Evolutionary conservation across 2,329 filamentous ascomycete genomes (phyloP), one percentile per base, ranked within the genome.

Genomic region (Diaporthe humulicola): DNA sequence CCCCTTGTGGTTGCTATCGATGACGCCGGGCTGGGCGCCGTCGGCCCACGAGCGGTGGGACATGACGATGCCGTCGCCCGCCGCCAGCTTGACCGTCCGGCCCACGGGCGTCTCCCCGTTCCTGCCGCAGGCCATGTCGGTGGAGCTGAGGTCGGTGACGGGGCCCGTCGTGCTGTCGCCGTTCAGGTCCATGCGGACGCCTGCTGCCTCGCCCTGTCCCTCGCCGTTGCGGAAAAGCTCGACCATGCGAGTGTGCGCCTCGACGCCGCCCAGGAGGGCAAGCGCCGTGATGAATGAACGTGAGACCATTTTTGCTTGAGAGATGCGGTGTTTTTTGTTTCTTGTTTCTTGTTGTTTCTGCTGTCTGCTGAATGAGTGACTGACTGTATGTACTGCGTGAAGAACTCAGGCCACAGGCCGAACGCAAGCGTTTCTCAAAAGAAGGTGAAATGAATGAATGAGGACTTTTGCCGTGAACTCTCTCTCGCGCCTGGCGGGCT

Each of bases 231-330:
- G 64, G 64, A 69, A 69, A 40, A 69, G 38, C 64, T 69, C 64
- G 64, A 69, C 64, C 64, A 69, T 69, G 64, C 64, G 64, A 54
- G 64, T 69, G 64, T 69, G 64, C 8, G 64, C 64, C 48, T 69
- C 48, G 64, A 54, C 64, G 38, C 64, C 48, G 48, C 48, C 64
- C 64, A 69, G 30, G 1, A 69, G 64, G 64, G 64, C 64, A 28
- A 69, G 64, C n/a, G 64, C 64, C 64, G 64, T 17, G 64, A 69
- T 69, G 48, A 69, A 25, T 54, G 64, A 69, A 69, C 48, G 45
- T 45, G 64, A 54, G 64, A 69, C 64, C 64, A 69, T 69, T 36
- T 54, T 69, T 69, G 64, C 64, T 54, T 67, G 64, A 36, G 45
- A 52, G 2, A 9, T 52, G 45, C 15, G 33, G 45, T 50, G 45